Evolutionary conservation across 768 basidiomycete genomes (phyloP).

Genomic region (Hygrocybe coccinea): DNA sequence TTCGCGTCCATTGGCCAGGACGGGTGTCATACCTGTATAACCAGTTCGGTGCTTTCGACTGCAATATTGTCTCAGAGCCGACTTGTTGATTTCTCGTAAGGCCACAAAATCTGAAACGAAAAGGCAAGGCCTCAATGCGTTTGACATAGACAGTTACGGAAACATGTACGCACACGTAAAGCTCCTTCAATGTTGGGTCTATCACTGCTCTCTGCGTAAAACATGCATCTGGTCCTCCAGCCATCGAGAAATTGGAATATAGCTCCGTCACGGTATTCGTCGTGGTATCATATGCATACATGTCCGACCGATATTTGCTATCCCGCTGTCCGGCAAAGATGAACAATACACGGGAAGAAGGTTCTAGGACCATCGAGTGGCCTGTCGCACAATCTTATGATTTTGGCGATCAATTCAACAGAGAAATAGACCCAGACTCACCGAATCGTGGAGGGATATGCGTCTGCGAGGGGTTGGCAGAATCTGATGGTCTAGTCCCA

Average conservation of each 20-base stretch:
- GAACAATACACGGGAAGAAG: slow-evolving; percentile 51
- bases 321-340: slow-evolving; percentile 73
- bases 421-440: slow-evolving; percentile 21
- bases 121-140: background rate
- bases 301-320: slow-evolving; percentile 64
- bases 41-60: slow-evolving; percentile 56
- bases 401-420: background rate
- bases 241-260: slow-evolving; percentile 54
- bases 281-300: slow-evolving; percentile 66
- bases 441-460: slow-evolving; percentile 60
- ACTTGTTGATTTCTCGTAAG: slow-evolving; percentile 42
- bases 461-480: slow-evolving; percentile 30
- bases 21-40: slow-evolving; percentile 56
- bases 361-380: slow-evolving; percentile 79
- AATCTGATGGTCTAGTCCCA: slow-evolving; percentile 24
- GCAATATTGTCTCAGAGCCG: slow-evolving; percentile 38
- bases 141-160: background rate
- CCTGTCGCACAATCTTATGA: slow-evolving; percentile 38
- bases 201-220: slow-evolving; percentile 74
- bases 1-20: slow-evolving; percentile 63
- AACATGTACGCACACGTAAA: slow-evolving; percentile 76
- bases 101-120: slow-evolving; percentile 52
- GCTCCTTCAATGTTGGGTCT: slow-evolving; percentile 55
- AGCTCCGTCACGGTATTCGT: slow-evolving; percentile 56
- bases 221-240: slow-evolving; percentile 65